Evolutionary conservation across 129 eudicot genomes (phyloP), one percentile per base, ranked within the genome.

Genomic region (Centrapalus pauciflorus): DNA sequence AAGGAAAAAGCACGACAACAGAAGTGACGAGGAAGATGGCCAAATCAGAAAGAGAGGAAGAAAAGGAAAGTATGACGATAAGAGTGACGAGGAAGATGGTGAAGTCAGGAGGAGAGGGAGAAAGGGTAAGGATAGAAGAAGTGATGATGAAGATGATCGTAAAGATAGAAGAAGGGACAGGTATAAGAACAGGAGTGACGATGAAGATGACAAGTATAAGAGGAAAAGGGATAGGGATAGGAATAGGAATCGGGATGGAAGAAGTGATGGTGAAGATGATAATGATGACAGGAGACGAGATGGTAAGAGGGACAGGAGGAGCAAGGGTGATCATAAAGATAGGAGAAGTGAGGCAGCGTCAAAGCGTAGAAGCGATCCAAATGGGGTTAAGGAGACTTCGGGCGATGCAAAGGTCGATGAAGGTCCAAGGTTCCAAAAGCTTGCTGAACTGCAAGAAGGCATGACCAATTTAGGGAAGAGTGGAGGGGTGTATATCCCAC

Each of bases 401-500:
- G n/a, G n/a, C n/a, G 59, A 41, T 28, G 60, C 1, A 12, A 83
- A 69, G 54, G 30, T 30, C 19, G 76, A 72, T 61, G 82, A 74
- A 55, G 82, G 72, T 14, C 70, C 69, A 13, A 77, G 80, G 57
- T 78, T 79, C 58, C 82, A 61, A 61, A 83, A 77, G 66, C 64
- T 70, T 43, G 73, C 79, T 7, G 65, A 46, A 45, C 16, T 65
- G 58, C 72, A 65, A 38, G 90, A 79, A 48, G 64, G 27, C 35
- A 81, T 61, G 55, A 80, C 83, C 0, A 83, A 84, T 48, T 51
- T 76, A 65, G 98, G 98, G 51, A 88, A 85, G 66, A 84, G 86
- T 25, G 99, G 99, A 20, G 99, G 99, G 21, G 95, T 89, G 35
- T 90, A 90, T 49, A 87, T 90, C 28, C 97, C 97, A 3, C 97